Base-by-base conservation (phyloP, 73 alveolate genomes). In the Urostyla sp. region DNA sequence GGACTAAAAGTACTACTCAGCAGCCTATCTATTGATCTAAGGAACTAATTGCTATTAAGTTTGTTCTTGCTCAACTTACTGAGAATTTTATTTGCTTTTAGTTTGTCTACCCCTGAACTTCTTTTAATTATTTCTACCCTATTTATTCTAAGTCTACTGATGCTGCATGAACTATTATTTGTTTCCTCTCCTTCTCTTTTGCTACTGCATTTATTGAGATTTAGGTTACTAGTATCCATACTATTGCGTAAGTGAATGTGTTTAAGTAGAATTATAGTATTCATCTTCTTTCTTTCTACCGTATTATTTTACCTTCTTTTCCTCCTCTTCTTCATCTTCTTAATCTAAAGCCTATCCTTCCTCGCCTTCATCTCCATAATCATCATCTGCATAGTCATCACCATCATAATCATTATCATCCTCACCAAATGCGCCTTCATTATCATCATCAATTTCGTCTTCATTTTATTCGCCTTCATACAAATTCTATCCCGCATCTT, bases 191-290 rank as follows among this genome's bases (percentile, higher is more conserved):
- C 49, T 30, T 69, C 83, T 69, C 83, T 69, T 23, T 69, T 44
- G 54, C 83, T 69, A 28, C 49, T 69, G 44, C 83, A 31, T 69
- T 69, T 54, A 16, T 69, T 45, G 32, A 69, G 83, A 32, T 69
- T 69, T 48, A 23, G 72, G 44, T 11, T 13, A 69, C 4, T 46
- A 30, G 27, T 30, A 10, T 18, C 27, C n/a, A n/a, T n/a, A n/a
- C n/a, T n/a, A n/a, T n/a, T n/a, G n/a, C 30, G 46, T 32, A 26
- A 11, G 23, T 2, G 51, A 51, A 46, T 30, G 44, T n/a, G 83
- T 46, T 13, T 69, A 13, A 27, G 23, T 26, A 15, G 44, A 45
- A 37, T 69, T 69, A 18, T 69, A 69, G 56, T 69, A 49, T 46
- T 69, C 5, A 26, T 66, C 44, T 21, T 61, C 80, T 44, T 61